Evolutionary conservation across 2,329 filamentous ascomycete species (phyloP).

Genomic region (Pseudocercospora eumusae): DNA sequence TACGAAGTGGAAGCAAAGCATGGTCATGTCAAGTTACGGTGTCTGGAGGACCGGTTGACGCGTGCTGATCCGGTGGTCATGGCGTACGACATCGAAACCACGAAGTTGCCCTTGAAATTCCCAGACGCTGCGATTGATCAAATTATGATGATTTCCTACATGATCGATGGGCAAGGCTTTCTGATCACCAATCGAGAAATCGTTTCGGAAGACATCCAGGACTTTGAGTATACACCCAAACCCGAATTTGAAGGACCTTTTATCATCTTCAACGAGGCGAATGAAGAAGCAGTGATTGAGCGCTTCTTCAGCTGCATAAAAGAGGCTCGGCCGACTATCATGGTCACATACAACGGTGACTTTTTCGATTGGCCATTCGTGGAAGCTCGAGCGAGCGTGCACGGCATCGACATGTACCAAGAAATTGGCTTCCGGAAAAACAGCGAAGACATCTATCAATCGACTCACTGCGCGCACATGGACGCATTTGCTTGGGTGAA

Average conservation of each 20-base stretch:
- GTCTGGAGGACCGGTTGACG: constrained; percentile 82
- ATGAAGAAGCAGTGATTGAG: constrained; percentile 85
- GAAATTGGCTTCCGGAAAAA: constrained; percentile 98
- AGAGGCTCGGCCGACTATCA: constrained; percentile 89
- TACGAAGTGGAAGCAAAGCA: constrained; percentile 95
- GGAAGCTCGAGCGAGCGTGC: constrained; percentile 85
- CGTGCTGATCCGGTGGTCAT: constrained; percentile 96
- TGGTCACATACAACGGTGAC: constrained; percentile 99
- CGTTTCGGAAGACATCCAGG: constrained; percentile 92
- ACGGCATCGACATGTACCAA: constrained; percentile 98
- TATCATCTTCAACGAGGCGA: constrained; percentile 96
- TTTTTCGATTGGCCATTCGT: constrained; percentile 99
- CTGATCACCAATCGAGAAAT: constrained; percentile 97
- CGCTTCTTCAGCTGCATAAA: constrained; percentile 96
- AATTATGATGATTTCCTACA: constrained; percentile 99
- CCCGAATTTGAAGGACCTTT: constrained; percentile 94
- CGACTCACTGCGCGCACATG: constrained; percentile 95
- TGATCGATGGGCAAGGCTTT: constrained; percentile 98
- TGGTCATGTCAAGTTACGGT: constrained; percentile 77
- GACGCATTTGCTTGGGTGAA: constrained; percentile 99
- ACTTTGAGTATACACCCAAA: constrained; percentile 97
- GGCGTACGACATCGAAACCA: constrained; percentile 99
- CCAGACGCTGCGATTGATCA: constrained; percentile 93
- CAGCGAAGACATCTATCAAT: constrained; percentile 93
- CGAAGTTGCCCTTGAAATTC: constrained; percentile 93